Conservation (phyloP, 306 rosid genomes). For the Cajanus cajan region DNA sequence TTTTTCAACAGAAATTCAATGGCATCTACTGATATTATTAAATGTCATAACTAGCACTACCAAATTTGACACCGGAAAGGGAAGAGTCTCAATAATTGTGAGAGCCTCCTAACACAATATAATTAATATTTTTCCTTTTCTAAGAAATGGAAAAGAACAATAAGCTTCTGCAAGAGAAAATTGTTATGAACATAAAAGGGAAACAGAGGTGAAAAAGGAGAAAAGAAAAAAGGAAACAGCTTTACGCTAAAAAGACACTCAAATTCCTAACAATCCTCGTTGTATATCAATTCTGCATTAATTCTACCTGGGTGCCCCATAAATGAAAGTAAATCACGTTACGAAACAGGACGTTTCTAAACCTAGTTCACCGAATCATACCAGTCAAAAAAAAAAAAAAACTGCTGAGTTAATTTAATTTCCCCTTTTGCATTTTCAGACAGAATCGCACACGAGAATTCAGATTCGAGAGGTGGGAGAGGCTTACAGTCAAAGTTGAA, state of each 20-base stretch:
- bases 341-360: constrained; percentile 1
- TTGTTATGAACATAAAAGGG: not conserved
- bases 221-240: too few species aligned
- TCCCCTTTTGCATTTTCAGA: constrained; percentile 16
- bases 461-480: constrained; percentile 20
- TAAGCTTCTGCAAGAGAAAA: constrained; percentile 22
- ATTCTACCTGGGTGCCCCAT: constrained; percentile 9
- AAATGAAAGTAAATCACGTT: constrained; percentile 16
- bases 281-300: not conserved
- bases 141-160: not conserved
- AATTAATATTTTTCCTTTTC: not conserved
- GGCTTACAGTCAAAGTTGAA: constrained; percentile 24
- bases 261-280: constrained; percentile 24
- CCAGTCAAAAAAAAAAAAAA: constrained; percentile 10
- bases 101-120: not conserved
- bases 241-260: not conserved
- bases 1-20: constrained; percentile 4
- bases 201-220: not conserved
- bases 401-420: not conserved
- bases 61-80: constrained; percentile 19
- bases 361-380: not conserved
- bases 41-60: constrained; percentile 3
- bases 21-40: constrained; percentile 16
- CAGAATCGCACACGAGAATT: not conserved
- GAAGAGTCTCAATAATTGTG: not conserved